Base-by-base conservation (phyloP, 140 eudicot species). In the Flaveria floridana region DNA sequence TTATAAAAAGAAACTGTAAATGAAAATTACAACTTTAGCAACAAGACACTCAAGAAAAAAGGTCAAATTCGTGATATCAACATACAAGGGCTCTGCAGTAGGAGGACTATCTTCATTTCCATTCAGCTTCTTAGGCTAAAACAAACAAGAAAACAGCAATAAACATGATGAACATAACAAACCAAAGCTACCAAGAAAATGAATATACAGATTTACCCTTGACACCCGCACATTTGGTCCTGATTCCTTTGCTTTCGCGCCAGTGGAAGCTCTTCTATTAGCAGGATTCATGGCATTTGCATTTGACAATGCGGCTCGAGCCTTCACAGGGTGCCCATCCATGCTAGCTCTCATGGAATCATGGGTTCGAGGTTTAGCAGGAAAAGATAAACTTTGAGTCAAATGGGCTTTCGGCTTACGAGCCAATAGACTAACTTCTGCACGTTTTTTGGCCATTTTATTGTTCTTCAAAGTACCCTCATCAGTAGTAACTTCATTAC, bases 351-450 rank as follows among this genome's bases (percentile, higher is more conserved):
- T 85, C 83, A 86, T 82, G 59, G 82, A 71, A 73, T 78, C 80
- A 15, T 70, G 73, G 71, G 73, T 65, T 70, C 55, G 81, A 4
- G 85, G 84, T 65, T 73, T 85, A 23, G 95, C 75, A 47, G 96
- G 97, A 66, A 89, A 81, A 12, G 95, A 92, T 71, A 75, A 78
- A 74, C 92, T 89, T 80, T 89, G 92, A 15, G 82, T 78, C n/a
- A 87, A 28, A 44, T 73, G 85, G 59, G 90, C 75, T 75, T 78
- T 86, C 20, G 79, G 61, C 70, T 81, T 87, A 65, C 85, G 83
- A 48, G 80, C 57, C 50, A 79, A 51, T 4, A 82, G 42, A 30
- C 78, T 83, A 42, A 66, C 76, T 57, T 65, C 86, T 14, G 89
- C 23, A 61, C 70, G 80, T 2, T 83, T 84, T 74, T 83, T 92